phyloP scores from a whole-genome alignment of 345 rosid species.

The Citrus sinensis region DNA sequence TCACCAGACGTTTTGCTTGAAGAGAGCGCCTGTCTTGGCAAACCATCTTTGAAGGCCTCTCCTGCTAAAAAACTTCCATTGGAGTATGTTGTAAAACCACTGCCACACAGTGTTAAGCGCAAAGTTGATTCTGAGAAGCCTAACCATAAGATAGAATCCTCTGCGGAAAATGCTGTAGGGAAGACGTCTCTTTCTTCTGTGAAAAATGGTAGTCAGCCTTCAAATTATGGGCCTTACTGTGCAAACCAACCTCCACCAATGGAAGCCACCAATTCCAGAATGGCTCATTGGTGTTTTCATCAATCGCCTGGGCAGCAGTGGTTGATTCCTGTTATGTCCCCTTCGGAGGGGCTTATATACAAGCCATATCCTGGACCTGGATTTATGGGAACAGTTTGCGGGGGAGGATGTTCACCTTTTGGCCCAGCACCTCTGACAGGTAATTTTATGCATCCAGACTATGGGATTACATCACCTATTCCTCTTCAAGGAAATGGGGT shows the following conservation, averaged over 20 bases:
- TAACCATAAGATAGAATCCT: slow-evolving; percentile 39
- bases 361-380: slow-evolving; percentile 71
- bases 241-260: slow-evolving; percentile 29
- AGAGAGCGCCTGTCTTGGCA: slow-evolving; percentile 39
- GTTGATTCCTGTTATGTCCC: slow-evolving; percentile 88
- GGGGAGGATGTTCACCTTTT: slow-evolving; percentile 52
- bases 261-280: slow-evolving; percentile 21
- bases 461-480: slow-evolving; percentile 35
- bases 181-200: slow-evolving; percentile 31
- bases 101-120: slow-evolving; percentile 27
- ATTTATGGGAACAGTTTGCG: slow-evolving; percentile 37
- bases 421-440: slow-evolving; percentile 44
- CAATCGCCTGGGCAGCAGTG: slow-evolving; percentile 61
- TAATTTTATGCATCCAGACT: slow-evolving; percentile 41
- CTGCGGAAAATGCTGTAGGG: slow-evolving; percentile 60
- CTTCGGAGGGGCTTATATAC: slow-evolving; percentile 84
- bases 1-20: slow-evolving; percentile 66
- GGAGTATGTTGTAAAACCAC: slow-evolving; percentile 39
- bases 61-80: slow-evolving; percentile 39
- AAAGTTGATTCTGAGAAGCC: slow-evolving; percentile 41
- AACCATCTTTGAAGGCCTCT: slow-evolving; percentile 39
- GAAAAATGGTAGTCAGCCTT: slow-evolving; percentile 35
- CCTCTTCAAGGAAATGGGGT: slow-evolving; percentile 48
- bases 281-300: slow-evolving; percentile 41
- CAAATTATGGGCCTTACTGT: slow-evolving; percentile 33